Base-by-base conservation (phyloP, 2,329 filamentous ascomycete genomes). In the Eutypa lata region DNA sequence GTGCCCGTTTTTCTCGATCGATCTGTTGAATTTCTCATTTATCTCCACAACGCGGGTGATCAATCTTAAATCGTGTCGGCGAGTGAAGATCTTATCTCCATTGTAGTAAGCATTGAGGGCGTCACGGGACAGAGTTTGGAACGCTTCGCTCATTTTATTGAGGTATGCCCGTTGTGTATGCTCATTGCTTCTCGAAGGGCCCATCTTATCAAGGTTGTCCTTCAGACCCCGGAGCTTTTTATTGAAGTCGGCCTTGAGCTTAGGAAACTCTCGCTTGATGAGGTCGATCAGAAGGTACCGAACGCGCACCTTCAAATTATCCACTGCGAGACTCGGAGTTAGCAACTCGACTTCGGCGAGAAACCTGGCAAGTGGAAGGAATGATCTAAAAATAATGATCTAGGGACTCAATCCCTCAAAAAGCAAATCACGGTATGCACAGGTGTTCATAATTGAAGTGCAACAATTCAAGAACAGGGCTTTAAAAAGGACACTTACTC, bases 211-310 rank as follows among this genome's bases (percentile, higher is more conserved):
- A 7, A 45, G 44, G 10, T 56, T 49, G 8, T 45, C 37, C 47
- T 38, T 55, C 7, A 57, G 54, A 0, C 49, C 16, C 1, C 21
- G 13, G 33, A 65, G 48, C 33, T 62, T 54, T 22, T 54, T 61
- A 5, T 22, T 24, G 3, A 68, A 48, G 0, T 68, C 65, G 1
- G 47, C 4, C 49, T 63, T 65, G 2, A 68, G 58, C 37, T 65
- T 60, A 0, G 64, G 65, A 24, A 68, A 68, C 59, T 56, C 64
- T 48, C 57, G 62, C 21, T 71, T 73, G 7, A 75, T 73, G 0
- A 77, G 66, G 0, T 76, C 68, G 31, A 68, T 64, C 0, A 79
- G 64, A 0, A 80, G 67, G 0, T 65, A 56, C 0, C 64, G 63
- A 0, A 80, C 61, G 0, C 71, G 68, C 0, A 7, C 13, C 19